These are phyloP conservation scores for Aspergillus tanneri DNA, from an alignment of 2,329 filamentous ascomycete genomes.

Conservation along the genomic window DNA sequence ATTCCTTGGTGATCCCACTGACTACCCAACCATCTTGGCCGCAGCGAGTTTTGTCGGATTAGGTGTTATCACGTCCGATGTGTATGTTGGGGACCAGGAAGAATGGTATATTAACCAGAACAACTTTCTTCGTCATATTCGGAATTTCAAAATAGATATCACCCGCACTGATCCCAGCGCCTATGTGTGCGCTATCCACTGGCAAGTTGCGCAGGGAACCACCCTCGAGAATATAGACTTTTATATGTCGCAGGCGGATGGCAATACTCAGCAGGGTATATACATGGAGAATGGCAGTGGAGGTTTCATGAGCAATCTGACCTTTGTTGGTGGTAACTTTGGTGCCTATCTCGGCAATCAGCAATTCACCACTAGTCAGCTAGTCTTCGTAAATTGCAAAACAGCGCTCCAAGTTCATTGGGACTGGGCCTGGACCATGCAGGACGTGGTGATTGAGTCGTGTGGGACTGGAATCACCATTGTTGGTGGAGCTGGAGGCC, in stretches of 20 bases:
- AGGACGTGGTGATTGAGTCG: slow-evolving; percentile 51
- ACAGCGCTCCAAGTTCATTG: slow-evolving; percentile 58
- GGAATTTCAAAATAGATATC: slow-evolving; percentile 28
- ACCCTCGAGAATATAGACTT: slow-evolving; percentile 72
- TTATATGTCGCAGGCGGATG: slow-evolving; percentile 59
- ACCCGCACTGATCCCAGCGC: slow-evolving; percentile 7
- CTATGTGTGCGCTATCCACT: slow-evolving; percentile 58
- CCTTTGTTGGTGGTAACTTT: slow-evolving; percentile 60
- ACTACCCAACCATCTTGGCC: slow-evolving; percentile 22
- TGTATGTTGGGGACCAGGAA: slow-evolving; percentile 17
- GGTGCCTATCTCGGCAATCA: slow-evolving; percentile 56
- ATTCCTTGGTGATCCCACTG: slow-evolving; percentile 18
- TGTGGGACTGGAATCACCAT: slow-evolving; percentile 53
- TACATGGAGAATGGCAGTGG: slow-evolving; percentile 47
- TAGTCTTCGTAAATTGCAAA: slow-evolving; percentile 52
- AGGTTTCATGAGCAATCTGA: slow-evolving; percentile 58
- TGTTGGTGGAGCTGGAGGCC: slow-evolving; percentile 33
- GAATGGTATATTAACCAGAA: slow-evolving; percentile 20
- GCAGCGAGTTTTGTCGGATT: slow-evolving; percentile 24
- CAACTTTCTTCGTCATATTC: slow-evolving; percentile 24
- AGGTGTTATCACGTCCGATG: slow-evolving; percentile 23
- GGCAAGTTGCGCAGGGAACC: slow-evolving; percentile 73
- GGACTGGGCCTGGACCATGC: slow-evolving; percentile 60
- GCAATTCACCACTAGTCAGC: slow-evolving; percentile 58
- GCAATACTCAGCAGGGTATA: slow-evolving; percentile 31